Base-by-base conservation (phyloP, 2,329 filamentous ascomycete species). In the Thermoascus crustaceus region DNA sequence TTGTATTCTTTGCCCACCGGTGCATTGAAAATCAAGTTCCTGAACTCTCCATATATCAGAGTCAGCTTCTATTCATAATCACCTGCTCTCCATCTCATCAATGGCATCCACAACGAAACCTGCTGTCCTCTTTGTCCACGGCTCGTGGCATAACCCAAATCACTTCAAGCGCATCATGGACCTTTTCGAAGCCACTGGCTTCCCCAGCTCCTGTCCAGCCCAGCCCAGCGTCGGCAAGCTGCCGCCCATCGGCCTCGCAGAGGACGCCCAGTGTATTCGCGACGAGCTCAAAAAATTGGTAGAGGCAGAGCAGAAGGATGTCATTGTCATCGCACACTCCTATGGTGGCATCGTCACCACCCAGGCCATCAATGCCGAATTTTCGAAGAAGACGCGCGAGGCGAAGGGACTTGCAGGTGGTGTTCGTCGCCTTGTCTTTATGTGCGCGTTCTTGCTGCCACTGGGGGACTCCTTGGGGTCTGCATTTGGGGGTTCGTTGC, bases 401-500 rank as follows among this genome's bases (percentile, higher is more conserved):
- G 11, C 6, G 14, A 19, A 20, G 11, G 30, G 30, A 8, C 30
- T 32, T 19, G 3, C 4, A 19, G 30, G 30, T n/a, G 16, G 14
- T 10, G 11, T 32, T 4, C 3, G 18, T 20, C 30, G 11, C 30
- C 14, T 32, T 3, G 30, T 32, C 7, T 32, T 7, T 18, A 19
- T 32, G 30, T 32, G 30, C 11, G 30, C 30, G 18, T 32, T 32
- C 11, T 19, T 32, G 5, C 27, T 30, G 5, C n/a, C 27, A 5
- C 11, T 40, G 32, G 40, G 33, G 17, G 16, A 33, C 6, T 26
- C 23, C 29, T 22, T 40, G 6, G 27, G 26, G 14, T 13, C 24
- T 5, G 21, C 31, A n/a, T 23, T 42, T 14, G 39, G 39, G 23
- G 39, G 35, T 5, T n/a, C 27, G 18, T 29, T 40, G 2, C 32